Evolutionary conservation across 768 basidiomycete species (phyloP).

Genomic region (Russula emetica): DNA sequence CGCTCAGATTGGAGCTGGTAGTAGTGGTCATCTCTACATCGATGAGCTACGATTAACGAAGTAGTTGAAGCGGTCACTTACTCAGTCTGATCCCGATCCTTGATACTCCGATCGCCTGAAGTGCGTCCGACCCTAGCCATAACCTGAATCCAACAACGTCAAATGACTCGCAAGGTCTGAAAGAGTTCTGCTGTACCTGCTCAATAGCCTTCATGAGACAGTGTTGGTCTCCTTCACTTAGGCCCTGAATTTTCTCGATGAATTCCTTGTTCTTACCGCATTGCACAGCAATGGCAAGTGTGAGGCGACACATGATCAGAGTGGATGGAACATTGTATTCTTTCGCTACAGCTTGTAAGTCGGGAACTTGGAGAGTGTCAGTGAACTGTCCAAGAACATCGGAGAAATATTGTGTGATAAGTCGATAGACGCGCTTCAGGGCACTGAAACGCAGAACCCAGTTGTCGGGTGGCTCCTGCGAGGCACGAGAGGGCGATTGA

Average conservation of each 20-base stretch:
- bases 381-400: slow-evolving; percentile 81
- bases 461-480: slow-evolving; percentile 69
- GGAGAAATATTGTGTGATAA: slow-evolving; percentile 84
- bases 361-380: slow-evolving; percentile 75
- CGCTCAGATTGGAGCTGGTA: slow-evolving; percentile 80
- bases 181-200: slow-evolving; percentile 47
- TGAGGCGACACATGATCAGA: slow-evolving; percentile 71
- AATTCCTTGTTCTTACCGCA: slow-evolving; percentile 85
- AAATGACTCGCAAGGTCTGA: not conserved
- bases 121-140: slow-evolving; percentile 65
- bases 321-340: slow-evolving; percentile 62
- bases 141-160: slow-evolving; percentile 43
- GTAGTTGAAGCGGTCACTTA: slow-evolving; percentile 40
- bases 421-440: slow-evolving; percentile 79
- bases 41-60: slow-evolving; percentile 1
- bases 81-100: slow-evolving; percentile 74
- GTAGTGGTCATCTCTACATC: slow-evolving; percentile 77
- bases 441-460: slow-evolving; percentile 85
- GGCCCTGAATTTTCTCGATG: slow-evolving; percentile 80
- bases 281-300: slow-evolving; percentile 83
- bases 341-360: slow-evolving; percentile 82
- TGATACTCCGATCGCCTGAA: slow-evolving; percentile 44
- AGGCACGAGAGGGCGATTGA: slow-evolving; percentile 52
- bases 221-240: slow-evolving; percentile 82
- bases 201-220: slow-evolving; percentile 92